Evolutionary conservation across 1,284 basidiomycete species (phyloP).

Genomic region (Inonotus hispidus): DNA sequence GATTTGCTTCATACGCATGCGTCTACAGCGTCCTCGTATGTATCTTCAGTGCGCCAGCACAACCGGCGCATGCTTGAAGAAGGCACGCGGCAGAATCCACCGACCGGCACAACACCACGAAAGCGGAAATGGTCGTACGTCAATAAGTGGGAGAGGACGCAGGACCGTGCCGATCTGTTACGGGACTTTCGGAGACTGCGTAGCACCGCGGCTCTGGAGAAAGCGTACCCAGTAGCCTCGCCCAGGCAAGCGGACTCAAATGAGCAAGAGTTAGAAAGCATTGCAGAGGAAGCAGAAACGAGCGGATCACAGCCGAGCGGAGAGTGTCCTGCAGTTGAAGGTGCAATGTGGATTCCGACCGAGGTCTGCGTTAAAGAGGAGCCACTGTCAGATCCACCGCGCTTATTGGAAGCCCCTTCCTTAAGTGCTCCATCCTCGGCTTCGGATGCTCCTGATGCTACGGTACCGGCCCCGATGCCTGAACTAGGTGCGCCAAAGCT

Average conservation of each 20-base stretch:
- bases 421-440: neutral
- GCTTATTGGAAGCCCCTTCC: neutral
- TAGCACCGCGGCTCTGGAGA: neutral
- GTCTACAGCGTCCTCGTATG: constrained; percentile 33
- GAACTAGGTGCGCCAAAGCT: neutral
- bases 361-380: neutral
- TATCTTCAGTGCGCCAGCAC: constrained; percentile 45
- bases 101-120: constrained; percentile 66
- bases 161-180: constrained; percentile 40
- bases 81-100: constrained; percentile 54
- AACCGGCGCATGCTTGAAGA: constrained; percentile 49
- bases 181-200: constrained; percentile 3
- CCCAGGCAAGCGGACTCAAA: neutral
- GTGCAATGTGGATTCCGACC: neutral
- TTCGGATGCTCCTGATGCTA: neutral
- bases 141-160: constrained; percentile 65
- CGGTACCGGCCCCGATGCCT: neutral
- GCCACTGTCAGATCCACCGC: constrained; percentile 2
- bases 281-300: constrained; percentile 2
- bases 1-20: constrained; percentile 37
- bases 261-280: neutral
- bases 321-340: neutral
- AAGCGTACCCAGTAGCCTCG: neutral
- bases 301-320: neutral
- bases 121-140: constrained; percentile 64